Percentiles rank a stretch among this genome's conserved stretches.
Evolutionary conservation across 164 flowering plant genomes (phyloP).

Genomic region (Macadamia tetraphylla): DNA sequence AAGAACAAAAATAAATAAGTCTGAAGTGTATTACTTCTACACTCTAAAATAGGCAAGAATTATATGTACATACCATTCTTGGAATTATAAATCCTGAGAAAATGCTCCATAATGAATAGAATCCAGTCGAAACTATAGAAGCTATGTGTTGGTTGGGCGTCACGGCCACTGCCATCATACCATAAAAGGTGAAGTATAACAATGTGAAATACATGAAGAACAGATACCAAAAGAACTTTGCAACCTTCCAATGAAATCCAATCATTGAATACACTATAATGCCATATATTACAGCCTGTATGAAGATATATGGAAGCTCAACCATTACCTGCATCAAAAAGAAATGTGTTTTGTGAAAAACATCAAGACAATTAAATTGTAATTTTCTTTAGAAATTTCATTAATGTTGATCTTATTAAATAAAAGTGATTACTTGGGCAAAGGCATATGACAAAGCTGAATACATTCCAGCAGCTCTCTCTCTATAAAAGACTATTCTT

Average conservation of each 20-base stretch:
- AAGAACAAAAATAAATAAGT: neutral
- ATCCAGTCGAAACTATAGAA: slow-evolving; percentile 22
- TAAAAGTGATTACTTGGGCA: slow-evolving; percentile 21
- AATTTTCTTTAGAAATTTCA: neutral
- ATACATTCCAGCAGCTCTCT: slow-evolving; percentile 46
- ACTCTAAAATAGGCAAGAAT: neutral
- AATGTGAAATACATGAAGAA: slow-evolving; percentile 48
- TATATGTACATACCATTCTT: slow-evolving; percentile 17
- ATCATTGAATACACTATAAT: slow-evolving; percentile 50
- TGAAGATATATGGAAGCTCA: slow-evolving; percentile 39
- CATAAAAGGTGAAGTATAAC: slow-evolving; percentile 48
- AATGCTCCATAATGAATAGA: slow-evolving; percentile 35
- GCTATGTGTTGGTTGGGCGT: slow-evolving; percentile 47
- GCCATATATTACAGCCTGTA: slow-evolving; percentile 32
- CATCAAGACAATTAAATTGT: neutral
- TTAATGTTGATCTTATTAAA: neutral
- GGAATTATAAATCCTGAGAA: slow-evolving; percentile 45
- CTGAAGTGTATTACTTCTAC: neutral
- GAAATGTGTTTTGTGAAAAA: neutral
- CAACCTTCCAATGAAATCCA: slow-evolving; percentile 45
- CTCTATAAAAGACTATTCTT: slow-evolving; percentile 38
- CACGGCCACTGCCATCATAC: slow-evolving; percentile 53
- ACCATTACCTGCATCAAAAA: slow-evolving; percentile 21
- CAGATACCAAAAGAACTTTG: slow-evolving; percentile 47
- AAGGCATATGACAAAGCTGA: slow-evolving; percentile 37